Evolutionary conservation across 306 rosid genomes (phyloP).

Genomic region (Clitoria ternatea): DNA sequence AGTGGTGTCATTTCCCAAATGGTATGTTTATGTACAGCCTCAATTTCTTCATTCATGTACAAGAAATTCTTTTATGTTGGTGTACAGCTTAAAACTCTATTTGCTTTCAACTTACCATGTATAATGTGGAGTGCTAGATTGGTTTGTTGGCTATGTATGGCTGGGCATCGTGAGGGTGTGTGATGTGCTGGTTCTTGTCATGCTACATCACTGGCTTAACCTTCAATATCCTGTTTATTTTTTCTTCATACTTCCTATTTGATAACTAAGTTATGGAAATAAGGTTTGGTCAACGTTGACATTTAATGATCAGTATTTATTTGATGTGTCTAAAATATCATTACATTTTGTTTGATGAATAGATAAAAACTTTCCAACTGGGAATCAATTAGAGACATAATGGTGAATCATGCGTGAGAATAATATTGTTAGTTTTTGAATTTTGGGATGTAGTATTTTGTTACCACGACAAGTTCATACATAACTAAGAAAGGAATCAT

Average conservation of each 20-base stretch:
- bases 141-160: slow-evolving; percentile 4
- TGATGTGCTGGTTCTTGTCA: not conserved
- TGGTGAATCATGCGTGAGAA: not conserved
- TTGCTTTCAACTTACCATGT: slow-evolving; percentile 11
- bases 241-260: not conserved
- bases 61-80: slow-evolving; percentile 11
- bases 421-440: not conserved
- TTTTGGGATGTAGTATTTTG: not conserved
- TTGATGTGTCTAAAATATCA: too few species aligned
- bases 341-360: too few species aligned
- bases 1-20: slow-evolving; percentile 16
- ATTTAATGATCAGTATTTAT: too few species aligned
- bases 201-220: not conserved
- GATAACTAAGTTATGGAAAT: too few species aligned
- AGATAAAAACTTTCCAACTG: too few species aligned
- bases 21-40: slow-evolving; percentile 25
- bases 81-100: slow-evolving; percentile 16
- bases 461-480: not conserved
- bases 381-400: too few species aligned
- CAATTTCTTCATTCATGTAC: slow-evolving; percentile 30
- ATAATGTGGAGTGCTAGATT: slow-evolving; percentile 17
- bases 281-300: too few species aligned
- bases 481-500: not conserved
- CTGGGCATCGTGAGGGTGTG: not conserved
- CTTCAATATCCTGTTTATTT: not conserved